phyloP scores from a whole-genome alignment of 163 green algal genomes.

The Scenedesmus sp. region DNA sequence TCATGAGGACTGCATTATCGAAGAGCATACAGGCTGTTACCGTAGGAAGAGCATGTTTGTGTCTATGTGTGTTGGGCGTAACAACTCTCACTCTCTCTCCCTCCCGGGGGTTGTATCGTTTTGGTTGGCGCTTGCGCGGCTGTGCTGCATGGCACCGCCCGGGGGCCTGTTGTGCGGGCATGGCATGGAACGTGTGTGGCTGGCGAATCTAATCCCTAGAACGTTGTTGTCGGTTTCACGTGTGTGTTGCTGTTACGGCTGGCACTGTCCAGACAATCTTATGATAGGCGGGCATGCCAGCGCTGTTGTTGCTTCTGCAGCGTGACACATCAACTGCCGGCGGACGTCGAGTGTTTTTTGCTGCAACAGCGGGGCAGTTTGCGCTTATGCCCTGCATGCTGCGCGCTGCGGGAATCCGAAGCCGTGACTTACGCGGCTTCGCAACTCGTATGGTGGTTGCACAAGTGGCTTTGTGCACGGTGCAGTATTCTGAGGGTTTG shows the following conservation, averaged over 20 bases:
- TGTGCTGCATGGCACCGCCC: background rate
- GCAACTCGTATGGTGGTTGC: background rate
- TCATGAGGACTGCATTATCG: background rate
- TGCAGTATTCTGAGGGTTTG: background rate
- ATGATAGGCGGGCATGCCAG: background rate
- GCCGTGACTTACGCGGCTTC: background rate
- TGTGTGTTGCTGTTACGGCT: background rate
- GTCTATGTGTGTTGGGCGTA: background rate
- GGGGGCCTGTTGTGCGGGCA: background rate
- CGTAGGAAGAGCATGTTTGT: background rate
- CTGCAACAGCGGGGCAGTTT: background rate
- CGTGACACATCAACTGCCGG: background rate
- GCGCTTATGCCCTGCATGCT: background rate
- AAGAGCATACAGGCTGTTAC: background rate
- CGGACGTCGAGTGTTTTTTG: background rate
- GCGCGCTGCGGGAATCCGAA: background rate
- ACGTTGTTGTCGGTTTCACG: background rate
- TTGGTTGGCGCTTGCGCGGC: background rate
- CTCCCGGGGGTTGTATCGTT: too few species aligned
- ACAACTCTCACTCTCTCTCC: too few species aligned
- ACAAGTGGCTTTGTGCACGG: background rate
- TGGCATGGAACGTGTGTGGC: background rate
- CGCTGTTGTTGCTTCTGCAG: background rate
- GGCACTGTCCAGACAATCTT: background rate
- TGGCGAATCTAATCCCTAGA: background rate